These are phyloP conservation scores for Thelonectria discophora DNA, from an alignment of 2,329 filamentous ascomycete species.

Conservation along the genomic window DNA sequence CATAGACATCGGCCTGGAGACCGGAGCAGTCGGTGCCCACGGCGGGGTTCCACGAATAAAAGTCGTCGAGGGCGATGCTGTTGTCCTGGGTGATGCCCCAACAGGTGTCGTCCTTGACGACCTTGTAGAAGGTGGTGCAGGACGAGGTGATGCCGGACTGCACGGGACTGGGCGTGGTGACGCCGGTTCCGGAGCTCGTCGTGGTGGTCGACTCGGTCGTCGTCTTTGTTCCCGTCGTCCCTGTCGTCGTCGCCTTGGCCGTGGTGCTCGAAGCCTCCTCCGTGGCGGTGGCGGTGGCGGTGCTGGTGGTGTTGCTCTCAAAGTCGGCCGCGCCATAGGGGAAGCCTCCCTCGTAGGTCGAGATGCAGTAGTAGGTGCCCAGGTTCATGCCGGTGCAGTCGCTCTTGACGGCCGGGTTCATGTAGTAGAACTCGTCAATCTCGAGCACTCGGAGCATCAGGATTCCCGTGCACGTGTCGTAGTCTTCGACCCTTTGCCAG, in stretches of 20 bases:
- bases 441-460: conserved; percentile 9
- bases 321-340: background rate
- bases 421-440: conserved; percentile 17
- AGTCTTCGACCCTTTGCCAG: background rate
- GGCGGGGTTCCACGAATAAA: conserved; percentile 18
- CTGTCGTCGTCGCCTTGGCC: background rate
- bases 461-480: background rate
- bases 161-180: background rate
- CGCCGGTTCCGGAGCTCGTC: background rate
- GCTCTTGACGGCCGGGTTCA: conserved; percentile 22
- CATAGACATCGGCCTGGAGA: background rate
- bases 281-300: background rate
- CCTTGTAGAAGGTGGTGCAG: conserved; percentile 2
- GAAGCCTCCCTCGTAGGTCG: background rate
- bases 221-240: too few species aligned
- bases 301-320: too few species aligned
- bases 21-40: background rate
- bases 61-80: conserved; percentile 7
- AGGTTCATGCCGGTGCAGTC: conserved; percentile 19
- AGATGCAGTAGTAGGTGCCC: conserved; percentile 28
- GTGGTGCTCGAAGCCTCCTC: background rate
- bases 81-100: background rate
- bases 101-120: background rate
- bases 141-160: background rate
- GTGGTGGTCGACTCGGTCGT: background rate